Percentiles rank a stretch among this genome's conserved stretches.
These are phyloP conservation scores for Debaryomycetaceae sp. DNA, from an alignment of 1,139 yeast genomes.

Conservation along the genomic window DNA sequence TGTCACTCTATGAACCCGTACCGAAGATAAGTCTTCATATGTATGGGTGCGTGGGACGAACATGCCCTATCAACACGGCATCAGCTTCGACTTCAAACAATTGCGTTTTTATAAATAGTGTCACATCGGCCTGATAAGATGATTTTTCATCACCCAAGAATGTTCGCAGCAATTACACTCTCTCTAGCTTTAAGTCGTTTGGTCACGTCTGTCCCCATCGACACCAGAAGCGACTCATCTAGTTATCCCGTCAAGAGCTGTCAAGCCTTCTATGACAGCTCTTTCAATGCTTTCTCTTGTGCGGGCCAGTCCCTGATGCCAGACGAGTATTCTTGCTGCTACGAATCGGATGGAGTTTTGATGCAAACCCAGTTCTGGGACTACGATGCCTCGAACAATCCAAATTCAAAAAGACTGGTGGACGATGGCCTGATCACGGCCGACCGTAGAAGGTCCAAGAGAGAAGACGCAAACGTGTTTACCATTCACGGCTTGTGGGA, in stretches of 20 bases:
- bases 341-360: slow-evolving; percentile 32
- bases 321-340: slow-evolving; percentile 22
- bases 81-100: background rate
- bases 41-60: background rate
- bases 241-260: slow-evolving; percentile 5
- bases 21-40: background rate
- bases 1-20: too few relatives aligned
- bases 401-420: background rate
- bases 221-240: background rate
- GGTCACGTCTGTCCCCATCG: background rate
- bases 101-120: background rate
- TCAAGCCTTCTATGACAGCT: slow-evolving; percentile 4
- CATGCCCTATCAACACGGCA: background rate
- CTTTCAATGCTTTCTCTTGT: slow-evolving; percentile 5
- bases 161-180: background rate
- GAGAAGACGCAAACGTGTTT: slow-evolving; percentile 37
- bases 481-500: slow-evolving; percentile 45
- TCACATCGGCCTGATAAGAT: too few relatives aligned
- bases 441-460: slow-evolving; percentile 37
- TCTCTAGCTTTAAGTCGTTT: background rate
- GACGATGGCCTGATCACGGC: background rate
- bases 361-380: slow-evolving; percentile 44
- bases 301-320: background rate
- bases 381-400: slow-evolving; percentile 43
- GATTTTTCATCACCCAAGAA: background rate